Evolutionary conservation across 176 grass and related monocot genomes (phyloP), one percentile per base, ranked within the genome.

Genomic region (Phragmites australis): DNA sequence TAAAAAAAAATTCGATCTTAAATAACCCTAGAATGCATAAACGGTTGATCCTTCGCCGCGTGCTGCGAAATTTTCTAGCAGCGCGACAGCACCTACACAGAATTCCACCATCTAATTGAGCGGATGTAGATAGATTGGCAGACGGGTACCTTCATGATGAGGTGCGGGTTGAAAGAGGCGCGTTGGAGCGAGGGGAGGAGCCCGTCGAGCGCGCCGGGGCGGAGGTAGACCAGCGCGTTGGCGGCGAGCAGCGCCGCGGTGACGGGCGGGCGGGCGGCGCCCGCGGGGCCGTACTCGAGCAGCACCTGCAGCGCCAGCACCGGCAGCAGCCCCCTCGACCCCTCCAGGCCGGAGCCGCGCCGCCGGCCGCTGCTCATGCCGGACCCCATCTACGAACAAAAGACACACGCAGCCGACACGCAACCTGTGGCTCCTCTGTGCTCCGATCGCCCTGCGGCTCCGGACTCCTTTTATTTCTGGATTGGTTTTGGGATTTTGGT

Each of bases 161-260:
- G 90, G 52, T 93, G 62, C 66, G 92, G 92, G 45, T 91, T 95
- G 92, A 99, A 99, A 64, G 83, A 70, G 49, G 86, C 90, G 43
- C 72, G 77, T 22, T 55, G 3, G 29, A 99, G 11, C 37, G 92
- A 72, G 49, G 96, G 92, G n/a, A 99, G 96, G 75, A 99, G 13
- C 54, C 76, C 47, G 75, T 95, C 64, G 62, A 99, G 88, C 9
- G 90, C 67, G 21, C 88, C 88, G 0, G 96, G 96, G 48, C 96
- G 96, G 65, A 99, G 86, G 78, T 76, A 91, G 61, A 99, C 60
- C 26, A 99, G 78, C 53, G 92, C n/a, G 66, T 99, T 94, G 81
- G 88, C 77, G 62, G 91, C 85, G 37, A 98, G 81, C 29, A 99
- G 87, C 68, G 86, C 88, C 46, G 92, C 92, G 22, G 92, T 99